Conservation (phyloP, 768 basidiomycete genomes). For the Obba rivulosa region DNA sequence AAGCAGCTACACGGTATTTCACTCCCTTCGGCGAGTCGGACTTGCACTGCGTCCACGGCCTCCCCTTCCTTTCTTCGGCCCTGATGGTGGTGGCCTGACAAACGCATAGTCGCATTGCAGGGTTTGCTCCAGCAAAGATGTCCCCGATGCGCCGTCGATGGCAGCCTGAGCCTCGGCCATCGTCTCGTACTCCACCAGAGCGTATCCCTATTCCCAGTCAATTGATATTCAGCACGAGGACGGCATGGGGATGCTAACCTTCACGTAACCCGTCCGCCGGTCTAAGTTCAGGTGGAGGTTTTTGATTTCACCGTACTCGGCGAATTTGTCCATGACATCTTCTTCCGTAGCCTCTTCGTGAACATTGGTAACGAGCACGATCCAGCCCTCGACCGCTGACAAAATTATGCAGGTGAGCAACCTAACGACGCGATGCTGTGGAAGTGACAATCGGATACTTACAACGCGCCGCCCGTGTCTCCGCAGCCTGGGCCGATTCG, state of each 20-base stretch:
- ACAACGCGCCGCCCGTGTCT: conserved; percentile 85
- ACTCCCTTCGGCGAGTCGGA: conserved; percentile 49
- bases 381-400: conserved; percentile 97
- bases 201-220: conserved; percentile 76
- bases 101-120: conserved; percentile 93
- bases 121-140: conserved; percentile 76
- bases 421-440: background rate
- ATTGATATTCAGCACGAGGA: conserved; percentile 5
- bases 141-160: conserved; percentile 84
- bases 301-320: conserved; percentile 95
- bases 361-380: conserved; percentile 92
- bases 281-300: conserved; percentile 97
- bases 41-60: conserved; percentile 72
- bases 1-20: conserved; percentile 9
- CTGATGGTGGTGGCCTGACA: conserved; percentile 76
- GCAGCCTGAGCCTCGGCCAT: conserved; percentile 92
- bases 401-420: background rate
- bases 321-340: conserved; percentile 93
- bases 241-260: conserved; percentile 46
- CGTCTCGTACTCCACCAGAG: conserved; percentile 95
- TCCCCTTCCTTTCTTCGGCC: conserved; percentile 71
- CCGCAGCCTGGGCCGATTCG: conserved; percentile 57
- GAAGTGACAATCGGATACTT: conserved; percentile 29
- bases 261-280: conserved; percentile 96
- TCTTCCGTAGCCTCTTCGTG: conserved; percentile 99